Conservation (phyloP, 805 yeast species). For the Tetrapisispora fleetii region DNA sequence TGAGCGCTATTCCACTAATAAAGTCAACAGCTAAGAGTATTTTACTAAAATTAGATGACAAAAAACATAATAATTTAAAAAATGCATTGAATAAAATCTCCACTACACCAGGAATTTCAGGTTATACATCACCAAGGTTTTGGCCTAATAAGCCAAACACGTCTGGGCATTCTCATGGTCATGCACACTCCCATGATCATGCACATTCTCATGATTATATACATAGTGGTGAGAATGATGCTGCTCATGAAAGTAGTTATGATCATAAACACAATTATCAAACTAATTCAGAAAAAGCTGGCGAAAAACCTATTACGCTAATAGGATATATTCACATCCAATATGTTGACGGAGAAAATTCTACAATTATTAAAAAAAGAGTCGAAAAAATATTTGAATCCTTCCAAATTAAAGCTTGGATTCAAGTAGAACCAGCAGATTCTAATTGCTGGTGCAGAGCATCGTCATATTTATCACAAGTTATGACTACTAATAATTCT, state of each 20-base stretch:
- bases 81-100: constrained; percentile 59
- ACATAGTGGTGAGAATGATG: constrained; percentile 5
- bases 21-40: constrained; percentile 70
- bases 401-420: constrained; percentile 43
- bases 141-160: constrained; percentile 52
- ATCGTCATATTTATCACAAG: constrained; percentile 10
- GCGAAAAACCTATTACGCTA: constrained; percentile 27
- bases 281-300: constrained; percentile 25
- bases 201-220: constrained; percentile 17
- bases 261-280: constrained; percentile 25
- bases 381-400: constrained; percentile 45
- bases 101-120: constrained; percentile 65
- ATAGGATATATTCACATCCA: constrained; percentile 83
- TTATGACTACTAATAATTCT: not conserved
- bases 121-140: constrained; percentile 83
- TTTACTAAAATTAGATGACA: constrained; percentile 48
- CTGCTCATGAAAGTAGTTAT: constrained; percentile 9
- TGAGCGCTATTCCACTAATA: constrained; percentile 76
- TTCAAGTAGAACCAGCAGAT: constrained; percentile 59
- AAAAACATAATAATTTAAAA: constrained; percentile 54
- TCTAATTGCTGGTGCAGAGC: constrained; percentile 61
- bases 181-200: constrained; percentile 24
- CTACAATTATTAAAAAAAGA: constrained; percentile 47
- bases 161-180: constrained; percentile 19
- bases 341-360: constrained; percentile 52